A percentile compares a stretch with the other conserved stretches of the same genome.
phyloP scores from a whole-genome alignment of 169 alveolate genomes.

The Babesia gibsoni region DNA sequence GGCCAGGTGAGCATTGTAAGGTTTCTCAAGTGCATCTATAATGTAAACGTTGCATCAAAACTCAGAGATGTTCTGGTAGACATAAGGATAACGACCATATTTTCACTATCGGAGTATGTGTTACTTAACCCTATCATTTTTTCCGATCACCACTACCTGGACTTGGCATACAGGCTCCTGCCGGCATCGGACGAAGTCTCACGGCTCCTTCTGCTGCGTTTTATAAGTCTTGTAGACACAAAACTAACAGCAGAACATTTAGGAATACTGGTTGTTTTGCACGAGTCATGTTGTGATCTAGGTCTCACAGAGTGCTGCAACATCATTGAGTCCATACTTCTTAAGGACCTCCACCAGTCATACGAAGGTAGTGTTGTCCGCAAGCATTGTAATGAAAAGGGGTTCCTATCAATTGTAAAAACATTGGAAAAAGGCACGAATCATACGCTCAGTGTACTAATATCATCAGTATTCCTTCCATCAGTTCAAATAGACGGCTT shows the following conservation, averaged over 20 bases:
- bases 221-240: neutral
- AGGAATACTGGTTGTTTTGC: conserved; percentile 9
- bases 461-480: conserved; percentile 7
- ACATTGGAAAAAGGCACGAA: neutral
- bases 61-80: conserved; percentile 38
- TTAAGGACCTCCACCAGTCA: conserved; percentile 4
- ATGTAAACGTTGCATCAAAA: conserved; percentile 40
- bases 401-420: neutral
- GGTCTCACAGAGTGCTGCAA: neutral
- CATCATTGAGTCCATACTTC: conserved; percentile 1
- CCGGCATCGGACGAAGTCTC: conserved; percentile 7
- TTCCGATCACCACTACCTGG: neutral
- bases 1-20: conserved; percentile 6
- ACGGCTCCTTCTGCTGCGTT: conserved; percentile 25
- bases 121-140: conserved; percentile 7
- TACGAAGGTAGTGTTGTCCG: conserved; percentile 13
- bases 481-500: conserved; percentile 3
- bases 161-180: neutral
- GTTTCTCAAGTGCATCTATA: conserved; percentile 25
- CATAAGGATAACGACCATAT: conserved; percentile 38
- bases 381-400: conserved; percentile 8
- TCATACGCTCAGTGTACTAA: conserved; percentile 2
- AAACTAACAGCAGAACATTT: conserved; percentile 4
- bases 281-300: neutral
- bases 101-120: neutral